Evolutionary conservation across 2,329 filamentous ascomycete genomes (phyloP).

Genomic region (Hymenoscyphus linearis): DNA sequence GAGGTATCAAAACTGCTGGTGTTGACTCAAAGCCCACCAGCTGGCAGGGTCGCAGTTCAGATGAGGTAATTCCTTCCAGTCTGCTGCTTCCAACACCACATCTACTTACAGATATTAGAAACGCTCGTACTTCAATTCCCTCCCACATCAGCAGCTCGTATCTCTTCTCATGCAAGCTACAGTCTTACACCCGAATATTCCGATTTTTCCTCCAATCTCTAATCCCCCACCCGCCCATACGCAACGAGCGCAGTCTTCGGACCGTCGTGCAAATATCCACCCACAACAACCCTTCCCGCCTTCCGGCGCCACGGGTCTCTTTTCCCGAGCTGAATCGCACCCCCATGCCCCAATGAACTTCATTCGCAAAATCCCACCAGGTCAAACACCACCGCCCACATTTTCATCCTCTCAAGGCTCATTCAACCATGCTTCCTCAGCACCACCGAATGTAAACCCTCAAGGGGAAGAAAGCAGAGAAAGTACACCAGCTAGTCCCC

Average conservation of each 20-base stretch:
- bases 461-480: slow-evolving; percentile 35
- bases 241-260: slow-evolving; percentile 16
- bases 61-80: slow-evolving; percentile 33
- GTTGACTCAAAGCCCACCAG: slow-evolving; percentile 32
- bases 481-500: slow-evolving; percentile 51
- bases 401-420: slow-evolving; percentile 32
- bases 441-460: slow-evolving; percentile 20
- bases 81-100: background rate
- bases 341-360: slow-evolving; percentile 36
- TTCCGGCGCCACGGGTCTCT: slow-evolving; percentile 31
- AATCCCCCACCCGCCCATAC: slow-evolving; percentile 12
- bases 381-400: slow-evolving; percentile 46
- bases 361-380: slow-evolving; percentile 34
- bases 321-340: slow-evolving; percentile 34
- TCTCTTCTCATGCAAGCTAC: slow-evolving; percentile 59
- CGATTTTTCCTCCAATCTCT: slow-evolving; percentile 49
- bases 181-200: slow-evolving; percentile 57
- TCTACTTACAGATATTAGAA: slow-evolving; percentile 40
- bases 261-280: slow-evolving; percentile 22
- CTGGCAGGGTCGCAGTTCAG: slow-evolving; percentile 33
- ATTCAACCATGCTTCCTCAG: slow-evolving; percentile 21
- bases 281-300: slow-evolving; percentile 29
- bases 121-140: slow-evolving; percentile 55
- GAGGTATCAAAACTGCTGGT: slow-evolving; percentile 37
- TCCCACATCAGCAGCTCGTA: slow-evolving; percentile 58